Percentiles rank a stretch among this genome's conserved stretches.
phyloP scores from a whole-genome alignment of 768 basidiomycete species.

The Kwoniella sp. region DNA sequence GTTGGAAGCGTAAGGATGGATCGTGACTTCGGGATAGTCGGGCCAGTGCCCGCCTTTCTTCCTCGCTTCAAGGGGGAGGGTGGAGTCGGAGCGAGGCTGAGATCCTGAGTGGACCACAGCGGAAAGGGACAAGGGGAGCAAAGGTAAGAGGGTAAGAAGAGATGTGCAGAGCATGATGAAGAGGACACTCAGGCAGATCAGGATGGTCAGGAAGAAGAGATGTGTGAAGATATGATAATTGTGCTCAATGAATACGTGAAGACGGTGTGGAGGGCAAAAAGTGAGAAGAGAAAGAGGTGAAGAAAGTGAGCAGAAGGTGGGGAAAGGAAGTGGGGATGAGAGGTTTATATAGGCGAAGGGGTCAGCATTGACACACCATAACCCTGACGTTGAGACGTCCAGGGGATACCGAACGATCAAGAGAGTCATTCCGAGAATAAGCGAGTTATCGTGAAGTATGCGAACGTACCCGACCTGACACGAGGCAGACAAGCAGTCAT shows the following conservation, averaged over 20 bases:
- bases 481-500: too few relatives aligned
- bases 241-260: too few relatives aligned
- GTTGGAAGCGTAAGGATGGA: constrained; percentile 31
- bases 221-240: too few relatives aligned
- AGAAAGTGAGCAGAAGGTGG: neutral
- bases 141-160: constrained; percentile 5
- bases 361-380: too few relatives aligned
- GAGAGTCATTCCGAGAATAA: too few relatives aligned
- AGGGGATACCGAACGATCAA: too few relatives aligned
- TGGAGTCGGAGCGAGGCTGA: neutral
- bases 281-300: neutral
- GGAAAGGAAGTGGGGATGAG: neutral
- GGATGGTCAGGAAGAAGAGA: neutral
- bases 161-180: neutral
- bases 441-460: too few relatives aligned
- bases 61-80: neutral
- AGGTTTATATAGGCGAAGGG: neutral
- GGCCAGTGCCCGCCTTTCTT: constrained; percentile 10
- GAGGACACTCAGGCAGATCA: neutral
- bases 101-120: neutral
- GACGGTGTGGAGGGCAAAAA: neutral
- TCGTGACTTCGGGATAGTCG: constrained; percentile 29
- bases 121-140: neutral
- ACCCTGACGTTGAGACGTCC: too few relatives aligned
- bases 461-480: too few relatives aligned